These are phyloP conservation scores for Camillea tinctor DNA, from an alignment of 2,329 filamentous ascomycete species.

Conservation along the genomic window DNA sequence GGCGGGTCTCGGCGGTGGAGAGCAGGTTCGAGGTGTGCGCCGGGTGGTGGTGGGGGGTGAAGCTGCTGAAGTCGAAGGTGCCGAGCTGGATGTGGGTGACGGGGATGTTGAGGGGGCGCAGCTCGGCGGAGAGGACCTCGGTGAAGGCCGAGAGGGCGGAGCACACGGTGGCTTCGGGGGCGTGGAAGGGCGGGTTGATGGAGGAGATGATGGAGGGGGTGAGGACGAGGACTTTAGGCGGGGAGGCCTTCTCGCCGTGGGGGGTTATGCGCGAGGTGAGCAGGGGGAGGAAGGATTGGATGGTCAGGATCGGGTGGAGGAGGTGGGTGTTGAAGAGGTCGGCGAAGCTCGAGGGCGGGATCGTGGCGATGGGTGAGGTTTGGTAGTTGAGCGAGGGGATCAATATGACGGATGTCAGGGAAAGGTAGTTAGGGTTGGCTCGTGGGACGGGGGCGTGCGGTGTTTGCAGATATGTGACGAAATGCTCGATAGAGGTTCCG, in stretches of 20 bases:
- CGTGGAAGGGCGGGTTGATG: constrained; percentile 76
- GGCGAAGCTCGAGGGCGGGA: constrained; percentile 79
- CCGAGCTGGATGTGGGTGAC: constrained; percentile 89
- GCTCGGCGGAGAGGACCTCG: constrained; percentile 74
- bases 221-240: constrained; percentile 71
- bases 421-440: constrained; percentile 72
- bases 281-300: constrained; percentile 85
- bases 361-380: constrained; percentile 79
- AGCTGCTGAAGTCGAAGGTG: constrained; percentile 79
- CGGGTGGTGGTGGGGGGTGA: constrained; percentile 48
- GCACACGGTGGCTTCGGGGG: constrained; percentile 81
- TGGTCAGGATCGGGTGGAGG: constrained; percentile 81
- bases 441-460: constrained; percentile 76
- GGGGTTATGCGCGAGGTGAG: constrained; percentile 59
- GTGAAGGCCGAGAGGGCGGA: constrained; percentile 86
- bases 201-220: constrained; percentile 80
- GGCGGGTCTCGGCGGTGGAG: constrained; percentile 52
- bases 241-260: constrained; percentile 30
- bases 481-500: constrained; percentile 68
- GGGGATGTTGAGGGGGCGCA: constrained; percentile 71
- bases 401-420: constrained; percentile 76
- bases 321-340: constrained; percentile 92
- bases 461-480: constrained; percentile 67
- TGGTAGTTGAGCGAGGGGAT: constrained; percentile 81
- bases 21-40: constrained; percentile 30